These are phyloP conservation scores for Pichia exigua DNA, from an alignment of 805 yeast species.

Conservation along the genomic window DNA sequence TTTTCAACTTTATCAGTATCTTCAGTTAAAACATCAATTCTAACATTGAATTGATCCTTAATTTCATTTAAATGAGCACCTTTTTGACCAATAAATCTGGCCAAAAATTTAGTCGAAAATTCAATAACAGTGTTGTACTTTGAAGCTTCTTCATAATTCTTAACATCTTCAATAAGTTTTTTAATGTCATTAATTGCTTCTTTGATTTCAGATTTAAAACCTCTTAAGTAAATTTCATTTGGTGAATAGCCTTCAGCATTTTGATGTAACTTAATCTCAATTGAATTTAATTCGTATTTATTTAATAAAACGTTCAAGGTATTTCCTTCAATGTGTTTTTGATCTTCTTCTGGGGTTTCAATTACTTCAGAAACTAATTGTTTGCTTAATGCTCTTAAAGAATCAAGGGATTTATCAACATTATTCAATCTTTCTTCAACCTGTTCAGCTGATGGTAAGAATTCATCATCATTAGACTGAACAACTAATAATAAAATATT, in stretches of 20 bases:
- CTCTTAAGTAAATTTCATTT: conserved; percentile 58
- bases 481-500: conserved; percentile 48
- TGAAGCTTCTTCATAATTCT: conserved; percentile 32
- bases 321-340: conserved; percentile 50
- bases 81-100: conserved; percentile 83
- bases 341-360: conserved; percentile 46
- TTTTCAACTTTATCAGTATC: conserved; percentile 34
- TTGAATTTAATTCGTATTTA: conserved; percentile 24
- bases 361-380: conserved; percentile 45
- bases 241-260: conserved; percentile 31
- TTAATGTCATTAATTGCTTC: conserved; percentile 45
- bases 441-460: conserved; percentile 62
- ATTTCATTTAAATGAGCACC: conserved; percentile 68
- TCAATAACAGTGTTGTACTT: conserved; percentile 39
- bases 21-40: conserved; percentile 59
- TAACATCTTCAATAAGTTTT: conserved; percentile 41
- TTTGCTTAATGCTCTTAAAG: conserved; percentile 50
- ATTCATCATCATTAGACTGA: conserved; percentile 51
- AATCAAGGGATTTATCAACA: conserved; percentile 47
- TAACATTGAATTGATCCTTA: conserved; percentile 66
- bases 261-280: conserved; percentile 45
- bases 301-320: conserved; percentile 37
- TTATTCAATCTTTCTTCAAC: conserved; percentile 43
- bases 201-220: conserved; percentile 56
- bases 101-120: conserved; percentile 60